Base-by-base conservation (phyloP, 345 rosid genomes). In the Citrus maxima region DNA sequence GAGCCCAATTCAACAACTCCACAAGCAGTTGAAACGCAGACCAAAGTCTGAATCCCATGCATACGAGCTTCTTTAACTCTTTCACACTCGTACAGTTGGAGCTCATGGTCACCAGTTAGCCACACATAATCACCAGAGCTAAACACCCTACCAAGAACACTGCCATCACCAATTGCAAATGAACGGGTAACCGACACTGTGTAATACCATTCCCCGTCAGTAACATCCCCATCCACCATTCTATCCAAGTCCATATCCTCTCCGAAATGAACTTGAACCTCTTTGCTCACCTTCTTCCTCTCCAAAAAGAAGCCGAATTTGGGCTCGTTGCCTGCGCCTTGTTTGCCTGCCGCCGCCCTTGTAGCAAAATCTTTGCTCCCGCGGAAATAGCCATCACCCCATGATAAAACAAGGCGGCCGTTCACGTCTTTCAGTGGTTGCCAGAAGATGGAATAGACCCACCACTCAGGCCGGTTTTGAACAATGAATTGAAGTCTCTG, bases 381-480 rank as follows among this genome's bases (percentile, higher is more conserved):
- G 0, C 80, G 86, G 54, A 85, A 88, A 74, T 80, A 70, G 21
- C 92, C 93, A 25, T 86, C 93, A 0, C 80, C 86, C 87, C 88
- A 91, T 2, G 85, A 80, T 10, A 89, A 78, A 46, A 82, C 70
- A 35, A 77, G 58, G 51, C 74, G 70, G 49, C 87, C 89, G 4
- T 75, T 61, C 37, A 76, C 77, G 67, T 86, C 89, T 55, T 78
- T 78, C 22, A 83, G 74, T 6, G 89, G 78, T 78, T 77, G 90
- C 93, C 95, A 91, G 82, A 89, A 88, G 55, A 91, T 89, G 59
- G 95, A 80, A 72, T 91, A 91, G 16, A 83, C 80, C 94, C 94
- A 90, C 86, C 87, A 78, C 71, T 84, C 87, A 0, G 90, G 88
- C 18, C 81, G 82, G 78, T 62, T 83, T 73, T 85, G 87, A 71